These are phyloP conservation scores for Crithidia bombi DNA, from an alignment of 208 protist genomes.

Conservation along the genomic window DNA sequence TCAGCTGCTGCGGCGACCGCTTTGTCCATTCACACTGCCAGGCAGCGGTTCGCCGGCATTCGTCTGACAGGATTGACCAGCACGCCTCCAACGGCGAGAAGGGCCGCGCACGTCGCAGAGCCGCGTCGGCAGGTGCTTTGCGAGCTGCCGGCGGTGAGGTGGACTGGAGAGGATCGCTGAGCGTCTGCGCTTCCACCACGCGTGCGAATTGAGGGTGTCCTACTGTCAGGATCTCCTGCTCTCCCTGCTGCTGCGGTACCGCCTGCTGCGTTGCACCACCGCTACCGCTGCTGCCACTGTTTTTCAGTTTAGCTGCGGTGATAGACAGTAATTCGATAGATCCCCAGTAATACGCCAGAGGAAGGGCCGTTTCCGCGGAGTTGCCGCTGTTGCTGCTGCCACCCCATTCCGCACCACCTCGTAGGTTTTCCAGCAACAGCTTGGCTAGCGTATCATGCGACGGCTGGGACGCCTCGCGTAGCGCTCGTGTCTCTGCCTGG, in stretches of 20 bases:
- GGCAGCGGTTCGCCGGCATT: conserved; percentile 21
- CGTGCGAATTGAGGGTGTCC: not conserved
- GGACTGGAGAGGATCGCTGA: not conserved
- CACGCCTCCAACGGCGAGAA: conserved; percentile 34
- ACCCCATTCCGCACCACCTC: conserved; percentile 29
- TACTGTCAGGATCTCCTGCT: conserved; percentile 27
- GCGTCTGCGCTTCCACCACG: not conserved
- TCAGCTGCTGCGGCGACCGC: conserved; percentile 23
- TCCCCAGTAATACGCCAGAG: conserved; percentile 31
- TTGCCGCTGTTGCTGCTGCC: not conserved
- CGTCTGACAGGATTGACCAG: conserved; percentile 33
- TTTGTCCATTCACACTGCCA: conserved; percentile 22
- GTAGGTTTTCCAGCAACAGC: conserved; percentile 14
- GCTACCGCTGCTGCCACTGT: not conserved
- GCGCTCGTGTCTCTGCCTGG: conserved; percentile 4
- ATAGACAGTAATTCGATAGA: conserved; percentile 20
- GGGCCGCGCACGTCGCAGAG: not conserved
- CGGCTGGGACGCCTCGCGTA: not conserved
- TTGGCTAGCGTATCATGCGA: conserved; percentile 18
- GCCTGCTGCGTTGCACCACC: not conserved
- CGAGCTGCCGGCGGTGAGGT: not conserved
- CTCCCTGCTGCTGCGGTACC: not conserved
- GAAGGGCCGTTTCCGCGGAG: not conserved
- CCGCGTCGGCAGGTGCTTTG: not conserved
- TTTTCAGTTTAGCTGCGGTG: conserved; percentile 13